Base-by-base conservation (phyloP, 1,139 yeast species). In the Candida sp. region DNA sequence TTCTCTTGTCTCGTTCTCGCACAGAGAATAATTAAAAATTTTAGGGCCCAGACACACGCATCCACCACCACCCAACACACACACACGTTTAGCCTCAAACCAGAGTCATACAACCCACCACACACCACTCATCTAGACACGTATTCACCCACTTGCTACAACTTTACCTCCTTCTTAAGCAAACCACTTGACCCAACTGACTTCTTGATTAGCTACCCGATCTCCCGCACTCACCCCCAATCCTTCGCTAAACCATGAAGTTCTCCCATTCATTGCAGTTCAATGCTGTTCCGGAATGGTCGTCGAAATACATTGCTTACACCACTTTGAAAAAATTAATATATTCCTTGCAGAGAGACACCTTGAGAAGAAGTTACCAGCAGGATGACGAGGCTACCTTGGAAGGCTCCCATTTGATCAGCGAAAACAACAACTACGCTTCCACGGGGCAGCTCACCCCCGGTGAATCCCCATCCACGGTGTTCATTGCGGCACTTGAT, bases 251-350 rank as follows among this genome's bases (percentile, higher is more conserved):
- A 37, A 40, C 48, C 40, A 86, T 86, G 92, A 86, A 86, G 73
- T 86, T 86, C 65, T 84, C 90, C 7, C 88, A 85, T 60, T 85
- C 90, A 5, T 70, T 86, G 57, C 88, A 85, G 69, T 85, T 86
- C 60, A 86, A 86, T 62, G 87, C 90, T 42, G 91, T 86, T 7
- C 91, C 92, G 3, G 91, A 86, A 66, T 86, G 92, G 92, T 82
- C 86, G 50, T 84, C 85, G 44, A 83, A 84, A 63, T 86, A 86
- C 61, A 75, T 86, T 59, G 84, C 88, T 49, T 86, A 86, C 62
- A 79, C 86, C 12, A 81, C 85, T 4, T 69, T 86, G 56, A 86
- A 86, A 63, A 84, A 85, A 63, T 69, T 83, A 46, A 83, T 85
- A 33, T 86, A 86, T 61, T 77, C 86, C n/a, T 70, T 86, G 32